Conservation (phyloP, 176 grass and related monocot species). For the Bolboschoenus planiculmis region DNA sequence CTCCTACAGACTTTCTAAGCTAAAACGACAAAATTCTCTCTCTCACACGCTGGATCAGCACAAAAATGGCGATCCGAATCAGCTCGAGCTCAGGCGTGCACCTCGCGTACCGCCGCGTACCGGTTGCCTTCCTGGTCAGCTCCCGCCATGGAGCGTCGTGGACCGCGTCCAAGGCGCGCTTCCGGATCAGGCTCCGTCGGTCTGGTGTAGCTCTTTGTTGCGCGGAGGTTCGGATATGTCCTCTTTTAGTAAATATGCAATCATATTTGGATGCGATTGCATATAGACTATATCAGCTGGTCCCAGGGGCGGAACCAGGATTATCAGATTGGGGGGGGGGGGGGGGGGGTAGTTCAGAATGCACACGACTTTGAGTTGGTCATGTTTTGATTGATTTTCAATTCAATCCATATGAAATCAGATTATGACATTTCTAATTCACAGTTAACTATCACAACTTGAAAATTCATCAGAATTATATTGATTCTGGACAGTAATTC, state of each 20-base stretch:
- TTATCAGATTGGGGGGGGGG: no score
- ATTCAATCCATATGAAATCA: no score
- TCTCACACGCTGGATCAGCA: neutral
- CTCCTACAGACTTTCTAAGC: neutral
- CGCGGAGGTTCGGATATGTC: neutral
- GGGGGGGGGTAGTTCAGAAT: no score
- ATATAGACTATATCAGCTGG: neutral
- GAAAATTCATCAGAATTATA: no score
- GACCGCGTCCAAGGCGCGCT: neutral
- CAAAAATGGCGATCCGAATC: neutral
- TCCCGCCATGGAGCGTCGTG: neutral
- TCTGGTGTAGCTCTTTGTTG: constrained; percentile 1
- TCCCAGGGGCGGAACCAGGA: no score
- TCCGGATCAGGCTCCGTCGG: constrained; percentile 4
- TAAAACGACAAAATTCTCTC: neutral
- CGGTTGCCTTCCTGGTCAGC: neutral
- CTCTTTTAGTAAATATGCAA: neutral
- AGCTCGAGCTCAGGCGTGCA: neutral
- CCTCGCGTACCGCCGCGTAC: neutral
- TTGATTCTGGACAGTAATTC: no score
- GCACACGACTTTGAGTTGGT: no score
- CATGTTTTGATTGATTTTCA: no score
- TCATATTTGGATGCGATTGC: neutral
- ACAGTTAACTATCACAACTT: no score
- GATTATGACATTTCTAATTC: no score